These are phyloP conservation scores for Fragilaria radians DNA, from an alignment of 108 stramenopile genomes.

Conservation along the genomic window DNA sequence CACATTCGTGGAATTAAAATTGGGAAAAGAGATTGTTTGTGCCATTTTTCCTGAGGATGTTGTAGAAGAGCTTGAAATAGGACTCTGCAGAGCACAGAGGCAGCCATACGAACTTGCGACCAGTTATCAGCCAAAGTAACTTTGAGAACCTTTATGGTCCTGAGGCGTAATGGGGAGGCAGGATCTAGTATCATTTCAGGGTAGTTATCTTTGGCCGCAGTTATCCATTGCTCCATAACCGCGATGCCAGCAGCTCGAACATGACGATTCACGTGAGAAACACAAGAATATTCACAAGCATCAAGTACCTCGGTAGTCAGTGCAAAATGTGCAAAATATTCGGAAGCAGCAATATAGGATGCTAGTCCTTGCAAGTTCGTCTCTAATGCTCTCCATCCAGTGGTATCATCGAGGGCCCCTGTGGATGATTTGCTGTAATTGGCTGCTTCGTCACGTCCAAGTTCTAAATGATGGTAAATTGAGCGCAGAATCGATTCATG, in stretches of 20 bases:
- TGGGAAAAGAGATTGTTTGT: constrained; percentile 38
- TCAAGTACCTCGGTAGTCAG: constrained; percentile 14
- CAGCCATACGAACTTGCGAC: constrained; percentile 96
- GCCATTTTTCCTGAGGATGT: constrained; percentile 8
- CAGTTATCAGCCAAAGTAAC: constrained; percentile 90
- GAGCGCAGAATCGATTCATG: constrained; percentile 25
- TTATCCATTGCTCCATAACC: constrained; percentile 67
- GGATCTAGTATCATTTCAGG: constrained; percentile 6
- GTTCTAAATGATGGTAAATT: constrained; percentile 33
- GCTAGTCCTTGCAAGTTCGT: constrained; percentile 90
- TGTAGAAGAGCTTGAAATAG: constrained; percentile 63
- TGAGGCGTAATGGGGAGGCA: constrained; percentile 18
- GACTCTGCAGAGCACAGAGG: constrained; percentile 79
- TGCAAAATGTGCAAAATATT: constrained; percentile 21
- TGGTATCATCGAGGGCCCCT: constrained; percentile 92
- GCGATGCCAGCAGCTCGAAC: constrained; percentile 90
- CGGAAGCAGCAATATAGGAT: constrained; percentile 52
- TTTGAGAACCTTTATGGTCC: constrained; percentile 41
- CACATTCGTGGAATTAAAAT: constrained; percentile 91
- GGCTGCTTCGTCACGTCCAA: constrained; percentile 34
- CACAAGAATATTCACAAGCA: constrained; percentile 46
- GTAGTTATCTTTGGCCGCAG: constrained; percentile 29
- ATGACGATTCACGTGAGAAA: constrained; percentile 89
- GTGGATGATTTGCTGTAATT: constrained; percentile 51
- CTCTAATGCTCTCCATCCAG: constrained; percentile 96